Conservation (phyloP, 192 early-diverging fungal genomes). For the Linnemannia elongata region DNA sequence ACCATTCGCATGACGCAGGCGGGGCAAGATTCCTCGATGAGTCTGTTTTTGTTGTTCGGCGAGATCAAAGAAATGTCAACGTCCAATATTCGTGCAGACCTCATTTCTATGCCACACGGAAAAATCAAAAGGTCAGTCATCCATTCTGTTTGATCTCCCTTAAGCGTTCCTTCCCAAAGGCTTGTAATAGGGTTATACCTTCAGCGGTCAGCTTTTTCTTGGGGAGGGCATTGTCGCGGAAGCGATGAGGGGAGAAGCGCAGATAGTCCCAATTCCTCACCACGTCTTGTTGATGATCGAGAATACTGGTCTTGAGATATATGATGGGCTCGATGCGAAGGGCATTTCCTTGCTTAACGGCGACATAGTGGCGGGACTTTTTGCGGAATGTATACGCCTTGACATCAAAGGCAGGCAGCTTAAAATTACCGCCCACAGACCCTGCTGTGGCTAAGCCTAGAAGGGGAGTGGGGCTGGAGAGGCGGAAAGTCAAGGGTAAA, state of each 20-base stretch:
- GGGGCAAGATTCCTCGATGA: slow-evolving; percentile 50
- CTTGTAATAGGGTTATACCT: neutral
- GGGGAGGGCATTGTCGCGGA: slow-evolving; percentile 38
- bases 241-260: slow-evolving; percentile 27
- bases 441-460: slow-evolving; percentile 7
- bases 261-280: slow-evolving; percentile 49
- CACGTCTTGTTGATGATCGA: slow-evolving; percentile 30
- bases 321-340: slow-evolving; percentile 51
- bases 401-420: slow-evolving; percentile 37
- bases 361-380: slow-evolving; percentile 50
- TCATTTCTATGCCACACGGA: slow-evolving; percentile 27
- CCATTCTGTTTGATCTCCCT: too few relatives aligned
- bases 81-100: slow-evolving; percentile 42
- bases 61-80: slow-evolving; percentile 41
- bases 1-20: slow-evolving; percentile 55
- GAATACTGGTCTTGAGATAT: slow-evolving; percentile 50
- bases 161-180: too few relatives aligned
- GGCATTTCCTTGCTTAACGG: slow-evolving; percentile 47
- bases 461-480: neutral
- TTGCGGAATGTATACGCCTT: slow-evolving; percentile 55
- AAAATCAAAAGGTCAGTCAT: neutral
- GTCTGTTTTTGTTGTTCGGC: slow-evolving; percentile 42
- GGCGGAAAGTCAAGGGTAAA: neutral
- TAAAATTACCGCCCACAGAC: neutral
- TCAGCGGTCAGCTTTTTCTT: slow-evolving; percentile 48